Evolutionary conservation across 2,329 filamentous ascomycete genomes (phyloP).

Genomic region (Chaetomium globosum): DNA sequence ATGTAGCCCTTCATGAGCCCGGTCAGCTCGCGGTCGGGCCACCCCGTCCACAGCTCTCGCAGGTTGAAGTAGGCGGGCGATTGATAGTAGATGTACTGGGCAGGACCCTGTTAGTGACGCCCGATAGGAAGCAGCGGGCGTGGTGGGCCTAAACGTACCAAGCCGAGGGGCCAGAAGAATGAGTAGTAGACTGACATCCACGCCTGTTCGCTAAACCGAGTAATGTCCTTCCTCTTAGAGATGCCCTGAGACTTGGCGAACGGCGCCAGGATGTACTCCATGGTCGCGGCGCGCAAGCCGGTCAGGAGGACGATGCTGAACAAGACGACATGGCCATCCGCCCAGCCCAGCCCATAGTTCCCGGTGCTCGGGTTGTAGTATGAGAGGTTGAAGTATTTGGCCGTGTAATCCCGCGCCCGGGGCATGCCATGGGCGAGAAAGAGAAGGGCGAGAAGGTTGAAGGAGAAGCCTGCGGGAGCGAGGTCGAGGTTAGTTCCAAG

Average conservation of each 20-base stretch:
- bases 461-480: conserved; percentile 66
- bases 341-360: conserved; percentile 73
- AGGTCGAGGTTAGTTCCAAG: conserved; percentile 18
- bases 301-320: conserved; percentile 85
- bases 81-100: conserved; percentile 75
- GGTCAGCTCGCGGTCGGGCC: conserved; percentile 75
- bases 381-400: conserved; percentile 84
- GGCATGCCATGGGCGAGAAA: conserved; percentile 83
- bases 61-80: conserved; percentile 80
- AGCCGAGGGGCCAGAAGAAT: conserved; percentile 79
- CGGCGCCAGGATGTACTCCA: conserved; percentile 85
- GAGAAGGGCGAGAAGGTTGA: conserved; percentile 83
- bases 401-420: conserved; percentile 74
- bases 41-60: conserved; percentile 77
- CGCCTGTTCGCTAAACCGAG: conserved; percentile 90
- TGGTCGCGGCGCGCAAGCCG: conserved; percentile 76
- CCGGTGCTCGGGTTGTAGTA: conserved; percentile 73
- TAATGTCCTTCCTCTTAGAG: conserved; percentile 71
- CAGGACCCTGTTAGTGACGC: conserved; percentile 30
- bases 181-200: conserved; percentile 86
- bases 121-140: no score
- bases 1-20: conserved; percentile 86
- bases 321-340: conserved; percentile 76
- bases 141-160: conserved; percentile 59
- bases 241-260: conserved; percentile 74